Conservation (phyloP, 163 green algal species). For the Scenedesmus sp. region DNA sequence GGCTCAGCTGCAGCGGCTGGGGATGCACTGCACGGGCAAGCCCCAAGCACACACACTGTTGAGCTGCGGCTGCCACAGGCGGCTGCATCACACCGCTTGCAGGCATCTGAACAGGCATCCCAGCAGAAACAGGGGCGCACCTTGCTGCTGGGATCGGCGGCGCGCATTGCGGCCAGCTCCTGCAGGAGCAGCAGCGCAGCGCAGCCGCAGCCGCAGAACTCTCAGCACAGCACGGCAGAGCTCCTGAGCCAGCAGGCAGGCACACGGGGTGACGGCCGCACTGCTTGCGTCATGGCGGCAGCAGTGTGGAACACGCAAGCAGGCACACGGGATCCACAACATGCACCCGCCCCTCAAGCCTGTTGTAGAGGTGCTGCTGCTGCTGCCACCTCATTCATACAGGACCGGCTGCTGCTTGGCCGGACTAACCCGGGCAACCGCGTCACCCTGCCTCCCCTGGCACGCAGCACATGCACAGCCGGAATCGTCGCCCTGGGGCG, state of each 20-base stretch:
- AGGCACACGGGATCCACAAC: no score
- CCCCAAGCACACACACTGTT: background rate
- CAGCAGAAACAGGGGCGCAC: background rate
- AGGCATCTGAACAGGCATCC: background rate
- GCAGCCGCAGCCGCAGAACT: background rate
- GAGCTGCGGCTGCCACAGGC: background rate
- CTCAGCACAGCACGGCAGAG: background rate
- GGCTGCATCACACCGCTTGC: background rate
- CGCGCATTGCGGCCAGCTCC: constrained; percentile 8
- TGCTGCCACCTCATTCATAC: no score
- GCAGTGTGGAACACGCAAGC: no score
- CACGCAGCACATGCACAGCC: constrained; percentile 48
- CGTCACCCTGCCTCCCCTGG: no score
- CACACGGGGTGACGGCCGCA: no score
- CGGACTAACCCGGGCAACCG: no score
- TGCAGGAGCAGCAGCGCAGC: background rate
- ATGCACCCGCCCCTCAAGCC: no score
- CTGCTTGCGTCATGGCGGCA: no score
- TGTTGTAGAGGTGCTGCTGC: no score
- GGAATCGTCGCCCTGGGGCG: constrained; percentile 68
- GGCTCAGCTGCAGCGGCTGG: no score
- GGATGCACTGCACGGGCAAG: background rate
- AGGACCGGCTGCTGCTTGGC: no score
- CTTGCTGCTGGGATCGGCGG: constrained; percentile 6
- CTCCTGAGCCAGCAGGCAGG: background rate